phyloP scores from a whole-genome alignment of 148 eudicot species.

The Cornus florida region DNA sequence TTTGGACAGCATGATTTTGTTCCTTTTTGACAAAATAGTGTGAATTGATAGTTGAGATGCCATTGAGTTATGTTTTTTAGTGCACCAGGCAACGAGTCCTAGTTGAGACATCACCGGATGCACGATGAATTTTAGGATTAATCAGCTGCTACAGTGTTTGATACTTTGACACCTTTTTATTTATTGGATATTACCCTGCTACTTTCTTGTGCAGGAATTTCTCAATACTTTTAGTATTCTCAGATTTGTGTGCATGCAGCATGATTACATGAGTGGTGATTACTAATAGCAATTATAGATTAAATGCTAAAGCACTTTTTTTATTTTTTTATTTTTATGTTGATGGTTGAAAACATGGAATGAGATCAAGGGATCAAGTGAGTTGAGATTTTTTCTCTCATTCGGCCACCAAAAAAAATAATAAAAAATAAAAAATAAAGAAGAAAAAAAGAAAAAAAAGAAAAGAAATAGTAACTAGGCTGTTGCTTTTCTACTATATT shows the following conservation, averaged over 20 bases:
- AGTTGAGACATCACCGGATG: not conserved
- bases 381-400: too few species aligned
- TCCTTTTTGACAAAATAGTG: not conserved
- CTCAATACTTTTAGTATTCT: not conserved
- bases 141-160: not conserved
- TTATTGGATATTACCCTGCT: not conserved
- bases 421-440: too few species aligned
- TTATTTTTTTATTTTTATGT: not conserved
- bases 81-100: not conserved
- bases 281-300: not conserved
- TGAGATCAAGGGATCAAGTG: not conserved
- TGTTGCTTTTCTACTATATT: too few species aligned
- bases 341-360: not conserved
- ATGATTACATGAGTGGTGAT: not conserved
- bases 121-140: not conserved
- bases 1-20: not conserved
- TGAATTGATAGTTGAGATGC: not conserved
- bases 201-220: not conserved
- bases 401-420: too few species aligned
- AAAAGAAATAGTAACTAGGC: too few species aligned
- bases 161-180: not conserved
- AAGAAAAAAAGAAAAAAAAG: too few species aligned
- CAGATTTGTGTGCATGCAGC: not conserved
- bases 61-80: not conserved
- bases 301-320: not conserved